Evolutionary conservation across 345 rosid genomes (phyloP), one percentile per base, ranked within the genome.

Genomic region (Mallotus nudiflorus): DNA sequence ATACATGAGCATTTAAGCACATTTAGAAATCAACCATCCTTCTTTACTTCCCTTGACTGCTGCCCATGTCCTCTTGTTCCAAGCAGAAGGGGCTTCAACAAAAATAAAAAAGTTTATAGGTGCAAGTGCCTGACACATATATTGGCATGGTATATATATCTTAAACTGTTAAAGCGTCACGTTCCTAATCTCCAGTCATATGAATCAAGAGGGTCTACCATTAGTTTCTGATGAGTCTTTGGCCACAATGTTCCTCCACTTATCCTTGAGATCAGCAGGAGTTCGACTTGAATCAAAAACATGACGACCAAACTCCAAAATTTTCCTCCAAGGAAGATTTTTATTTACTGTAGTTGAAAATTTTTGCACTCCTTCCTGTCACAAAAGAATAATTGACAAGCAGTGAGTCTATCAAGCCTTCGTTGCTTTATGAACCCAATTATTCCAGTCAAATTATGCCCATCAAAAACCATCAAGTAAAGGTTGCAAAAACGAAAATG

Each of bases 311-410:
- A 81, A 84, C 22, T 89, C 91, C 78, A 91, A 71, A 67, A 93
- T 80, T 77, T 86, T 94, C 74, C 81, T 83, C 96, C 96, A 94
- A 13, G 98, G 92, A 53, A 89, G 60, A 79, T 91, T 86, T 81
- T 83, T 91, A 6, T 83, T 88, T 19, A 39, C 67, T 40, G 67
- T 53, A 51, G 42, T 71, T 12, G 87, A 74, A 70, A 78, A 85
- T 63, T 59, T 84, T 48, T 65, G 74, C 73, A 89, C 92, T 65
- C 90, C 96, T 69, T 82, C 83, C 98, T 88, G 85, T 72, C 71
- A 52, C 13, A 51, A 15, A 45, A 65, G 54, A 65, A 44, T 20
- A 68, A 24, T n/a, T n/a, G n/a, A 64, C 13, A 8, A n/a, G 3
- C 42, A 46, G 37, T 33, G 27, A 46, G 19, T 46, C 27, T 19